Percentiles rank a stretch among this genome's conserved stretches.
Conservation (phyloP, 345 rosid genomes). For the Populus simonii region DNA sequence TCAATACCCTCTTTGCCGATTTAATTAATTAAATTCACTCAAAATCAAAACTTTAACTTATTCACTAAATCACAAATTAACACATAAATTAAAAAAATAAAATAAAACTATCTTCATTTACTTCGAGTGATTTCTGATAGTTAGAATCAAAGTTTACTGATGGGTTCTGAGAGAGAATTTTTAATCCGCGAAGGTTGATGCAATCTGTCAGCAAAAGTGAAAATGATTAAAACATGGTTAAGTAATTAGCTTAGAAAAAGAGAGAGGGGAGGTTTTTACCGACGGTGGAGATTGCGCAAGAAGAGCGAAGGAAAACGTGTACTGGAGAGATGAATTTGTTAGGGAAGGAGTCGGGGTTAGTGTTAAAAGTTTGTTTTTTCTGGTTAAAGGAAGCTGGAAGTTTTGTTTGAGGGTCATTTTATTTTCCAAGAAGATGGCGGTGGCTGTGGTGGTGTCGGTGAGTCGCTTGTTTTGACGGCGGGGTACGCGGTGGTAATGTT, state of each 20-base stretch:
- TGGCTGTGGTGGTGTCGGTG: too few species aligned
- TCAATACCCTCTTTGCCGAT: slow-evolving; percentile 62
- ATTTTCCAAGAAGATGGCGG: neutral
- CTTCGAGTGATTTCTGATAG: slow-evolving; percentile 54
- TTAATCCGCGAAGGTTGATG: slow-evolving; percentile 60
- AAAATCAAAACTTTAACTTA: neutral
- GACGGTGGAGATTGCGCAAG: slow-evolving; percentile 56
- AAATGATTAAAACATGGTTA: slow-evolving; percentile 1
- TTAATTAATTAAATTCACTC: slow-evolving; percentile 10
- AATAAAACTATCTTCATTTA: slow-evolving; percentile 12
- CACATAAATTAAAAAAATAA: neutral
- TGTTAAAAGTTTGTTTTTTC: slow-evolving; percentile 28
- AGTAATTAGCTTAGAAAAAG: neutral
- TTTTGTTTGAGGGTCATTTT: slow-evolving; percentile 9
- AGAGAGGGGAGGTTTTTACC: neutral
- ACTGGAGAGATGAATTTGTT: slow-evolving; percentile 27
- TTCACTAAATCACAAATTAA: neutral
- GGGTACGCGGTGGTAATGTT: neutral
- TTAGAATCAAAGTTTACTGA: slow-evolving; percentile 49
- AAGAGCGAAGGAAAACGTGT: slow-evolving; percentile 53
- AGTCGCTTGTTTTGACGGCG: neutral
- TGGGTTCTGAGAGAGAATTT: slow-evolving; percentile 48
- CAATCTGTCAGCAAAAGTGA: slow-evolving; percentile 38
- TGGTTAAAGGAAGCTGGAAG: slow-evolving; percentile 40
- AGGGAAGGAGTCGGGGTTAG: slow-evolving; percentile 20